Evolutionary conservation across 2,329 filamentous ascomycete genomes (phyloP), one percentile per base, ranked within the genome.

Genomic region (Blastomyces parvus): DNA sequence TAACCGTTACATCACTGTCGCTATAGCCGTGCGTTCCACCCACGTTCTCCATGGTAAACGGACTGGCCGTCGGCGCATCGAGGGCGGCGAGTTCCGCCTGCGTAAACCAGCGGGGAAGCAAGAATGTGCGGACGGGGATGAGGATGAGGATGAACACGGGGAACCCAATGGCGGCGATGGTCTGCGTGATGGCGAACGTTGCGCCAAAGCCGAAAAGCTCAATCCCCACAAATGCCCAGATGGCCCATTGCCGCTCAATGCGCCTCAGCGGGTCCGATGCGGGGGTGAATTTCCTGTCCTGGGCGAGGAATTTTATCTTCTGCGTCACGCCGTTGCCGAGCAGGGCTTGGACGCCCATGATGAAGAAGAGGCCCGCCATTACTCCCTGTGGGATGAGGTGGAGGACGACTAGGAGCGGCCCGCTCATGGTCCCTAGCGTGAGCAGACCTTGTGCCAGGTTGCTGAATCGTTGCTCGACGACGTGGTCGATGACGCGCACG

Each of bases 141-240:
- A 91, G 78, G 19, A 84, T 74, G 58, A 91, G 76, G 70, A 91
- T 90, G 66, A 90, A 83, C 44, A 91, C 81, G 9, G 89, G 89
- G 68, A 92, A 93, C 0, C 89, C 89, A 13, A 93, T 89, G 2
- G 89, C 89, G 2, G 89, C 89, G 59, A 92, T 87, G 0, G 89
- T 92, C 76, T 93, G 87, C 0, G 89, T 91, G 69, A 92, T 89
- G 64, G 89, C 89, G 73, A 93, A 91, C 0, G 89, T 93, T 27
- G 86, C 88, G 2, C 81, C 89, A 69, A 92, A 91, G 0, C 85
- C 88, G 53, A 87, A 30, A 3, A 92, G 76, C 74, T 91, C 86
- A 42, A 91, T 74, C 8, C 75, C 76, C 6, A 91, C 86, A 70
- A 92, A 93, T 3, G 77, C 75, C 88, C 88, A 91, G 65, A 91